Conservation (phyloP, 1,139 yeast genomes). For the Protomyces macrosporus region DNA sequence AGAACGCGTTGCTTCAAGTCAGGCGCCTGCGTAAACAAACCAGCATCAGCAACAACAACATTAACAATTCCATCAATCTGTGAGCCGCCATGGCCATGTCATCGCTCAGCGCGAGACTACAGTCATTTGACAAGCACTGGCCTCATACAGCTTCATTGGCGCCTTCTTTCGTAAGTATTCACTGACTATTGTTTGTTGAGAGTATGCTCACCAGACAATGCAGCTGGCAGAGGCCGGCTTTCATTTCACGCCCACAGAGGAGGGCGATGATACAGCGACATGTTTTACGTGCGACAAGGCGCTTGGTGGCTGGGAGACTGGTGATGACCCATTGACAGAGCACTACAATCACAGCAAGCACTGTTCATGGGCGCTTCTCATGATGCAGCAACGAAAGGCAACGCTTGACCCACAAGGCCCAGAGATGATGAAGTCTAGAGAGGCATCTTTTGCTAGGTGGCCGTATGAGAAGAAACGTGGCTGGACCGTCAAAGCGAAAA, state of each 20-base stretch:
- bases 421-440: constrained; percentile 45
- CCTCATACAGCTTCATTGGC: neutral
- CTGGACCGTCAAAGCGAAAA: constrained; percentile 43
- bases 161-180: neutral
- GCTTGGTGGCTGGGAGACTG: constrained; percentile 41
- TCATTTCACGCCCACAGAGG: constrained; percentile 52
- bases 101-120: neutral
- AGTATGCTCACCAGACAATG: neutral
- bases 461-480: constrained; percentile 47
- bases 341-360: constrained; percentile 43
- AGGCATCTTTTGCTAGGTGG: constrained; percentile 53
- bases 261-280: constrained; percentile 47
- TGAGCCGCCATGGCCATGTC: neutral
- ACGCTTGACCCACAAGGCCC: constrained; percentile 41
- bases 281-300: constrained; percentile 57
- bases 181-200: neutral
- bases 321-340: constrained; percentile 41
- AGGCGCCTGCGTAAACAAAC: no score
- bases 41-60: no score
- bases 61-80: no score
- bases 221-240: constrained; percentile 63
- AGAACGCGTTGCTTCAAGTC: no score
- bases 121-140: neutral
- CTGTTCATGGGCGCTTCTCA: constrained; percentile 16
- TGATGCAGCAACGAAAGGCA: constrained; percentile 8